These are phyloP conservation scores for Vachellia collinsii DNA, from an alignment of 306 rosid species.

Conservation along the genomic window DNA sequence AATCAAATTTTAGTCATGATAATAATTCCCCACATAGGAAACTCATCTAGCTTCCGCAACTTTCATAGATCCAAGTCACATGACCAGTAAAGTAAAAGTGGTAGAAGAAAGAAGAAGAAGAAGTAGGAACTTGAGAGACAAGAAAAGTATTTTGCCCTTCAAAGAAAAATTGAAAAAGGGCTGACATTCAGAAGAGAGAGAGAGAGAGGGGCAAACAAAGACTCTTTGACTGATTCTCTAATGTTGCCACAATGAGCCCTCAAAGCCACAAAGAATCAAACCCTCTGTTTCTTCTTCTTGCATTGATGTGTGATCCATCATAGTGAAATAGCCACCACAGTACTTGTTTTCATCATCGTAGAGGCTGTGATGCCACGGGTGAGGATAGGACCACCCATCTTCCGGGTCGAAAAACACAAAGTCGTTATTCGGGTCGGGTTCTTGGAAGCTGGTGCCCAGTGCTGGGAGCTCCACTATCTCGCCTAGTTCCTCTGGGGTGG, in stretches of 20 bases:
- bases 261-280: conserved; percentile 49
- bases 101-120: not conserved
- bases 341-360: conserved; percentile 44
- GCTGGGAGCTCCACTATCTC: conserved; percentile 80
- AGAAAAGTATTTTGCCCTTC: conserved; percentile 46
- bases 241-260: conserved; percentile 57
- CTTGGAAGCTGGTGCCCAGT: conserved; percentile 50
- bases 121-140: conserved; percentile 35
- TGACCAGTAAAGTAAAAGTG: not conserved
- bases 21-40: not conserved
- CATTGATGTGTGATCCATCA: conserved; percentile 54
- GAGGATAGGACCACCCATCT: conserved; percentile 58
- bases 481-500: conserved; percentile 68
- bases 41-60: not conserved
- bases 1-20: not conserved
- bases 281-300: conserved; percentile 35
- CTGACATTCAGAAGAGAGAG: conserved; percentile 10
- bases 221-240: conserved; percentile 29
- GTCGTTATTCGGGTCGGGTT: conserved; percentile 49
- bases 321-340: conserved; percentile 35
- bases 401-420: conserved; percentile 58
- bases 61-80: conserved; percentile 15
- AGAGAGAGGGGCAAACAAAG: not conserved
- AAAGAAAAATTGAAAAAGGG: conserved; percentile 45
- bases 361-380: conserved; percentile 50